These are phyloP conservation scores for Paramecium caudatum DNA, from an alignment of 73 alveolate genomes.

Conservation along the genomic window DNA sequence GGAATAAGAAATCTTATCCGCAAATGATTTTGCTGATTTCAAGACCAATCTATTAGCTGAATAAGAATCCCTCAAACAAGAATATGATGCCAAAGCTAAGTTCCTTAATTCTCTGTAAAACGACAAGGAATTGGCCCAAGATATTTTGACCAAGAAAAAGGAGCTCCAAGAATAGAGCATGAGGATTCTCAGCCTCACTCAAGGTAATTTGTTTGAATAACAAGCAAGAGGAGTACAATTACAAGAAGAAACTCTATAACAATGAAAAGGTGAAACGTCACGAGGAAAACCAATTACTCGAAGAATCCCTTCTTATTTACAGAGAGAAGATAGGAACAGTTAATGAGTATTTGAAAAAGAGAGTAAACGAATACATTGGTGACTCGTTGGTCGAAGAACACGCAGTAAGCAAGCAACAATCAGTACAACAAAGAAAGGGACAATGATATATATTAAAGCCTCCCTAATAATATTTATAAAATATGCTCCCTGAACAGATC, in stretches of 20 bases:
- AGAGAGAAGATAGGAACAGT: conserved; percentile 19
- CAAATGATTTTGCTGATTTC: conserved; percentile 69
- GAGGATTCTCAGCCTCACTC: conserved; percentile 52
- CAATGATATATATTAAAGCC: not conserved
- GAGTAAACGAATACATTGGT: conserved; percentile 55
- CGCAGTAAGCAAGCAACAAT: conserved; percentile 8
- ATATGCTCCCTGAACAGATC: conserved; percentile 13
- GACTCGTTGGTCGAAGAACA: conserved; percentile 43
- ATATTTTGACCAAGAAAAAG: conserved; percentile 46
- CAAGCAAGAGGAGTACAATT: conserved; percentile 22
- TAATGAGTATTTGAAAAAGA: conserved; percentile 50
- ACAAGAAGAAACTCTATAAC: conserved; percentile 2
- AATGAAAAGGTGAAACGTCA: conserved; percentile 44
- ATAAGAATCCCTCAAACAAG: conserved; percentile 69
- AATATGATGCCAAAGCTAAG: conserved; percentile 67
- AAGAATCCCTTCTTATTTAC: conserved; percentile 38
- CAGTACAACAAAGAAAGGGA: conserved; percentile 32
- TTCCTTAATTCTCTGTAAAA: conserved; percentile 65
- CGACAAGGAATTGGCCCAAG: conserved; percentile 56
- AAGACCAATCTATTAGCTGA: conserved; percentile 65
- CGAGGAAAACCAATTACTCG: conserved; percentile 47
- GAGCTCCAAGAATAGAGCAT: conserved; percentile 51
- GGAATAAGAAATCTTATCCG: conserved; percentile 56
- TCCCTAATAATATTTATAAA: not conserved
- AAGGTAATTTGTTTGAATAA: not conserved